Conservation (phyloP, 345 rosid genomes). For the Abelmoschus esculentus region DNA sequence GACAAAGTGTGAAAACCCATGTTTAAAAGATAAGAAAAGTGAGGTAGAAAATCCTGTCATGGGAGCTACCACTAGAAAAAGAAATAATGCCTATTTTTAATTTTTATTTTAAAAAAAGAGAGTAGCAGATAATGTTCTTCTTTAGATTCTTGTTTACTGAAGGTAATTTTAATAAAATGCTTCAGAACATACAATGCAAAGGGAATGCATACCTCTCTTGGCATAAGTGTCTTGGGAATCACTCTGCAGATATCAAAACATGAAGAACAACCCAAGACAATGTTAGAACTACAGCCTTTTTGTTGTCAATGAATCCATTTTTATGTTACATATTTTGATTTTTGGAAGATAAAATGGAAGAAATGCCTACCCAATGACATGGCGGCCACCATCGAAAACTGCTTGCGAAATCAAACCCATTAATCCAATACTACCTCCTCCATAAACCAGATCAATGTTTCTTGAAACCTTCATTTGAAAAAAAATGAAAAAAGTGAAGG, state of each 20-base stretch:
- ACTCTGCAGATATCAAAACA: conserved; percentile 34
- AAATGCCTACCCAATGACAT: conserved; percentile 64
- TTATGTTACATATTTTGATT: neutral
- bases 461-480: conserved; percentile 50
- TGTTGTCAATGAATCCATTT: neutral
- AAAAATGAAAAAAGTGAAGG: neutral
- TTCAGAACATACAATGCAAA: conserved; percentile 7
- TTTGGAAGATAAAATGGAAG: neutral
- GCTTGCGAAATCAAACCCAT: conserved; percentile 91
- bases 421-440: conserved; percentile 91
- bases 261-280: neutral
- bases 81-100: neutral
- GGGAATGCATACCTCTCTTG: conserved; percentile 49
- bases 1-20: conserved; percentile 24
- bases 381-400: conserved; percentile 79
- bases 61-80: conserved; percentile 29
- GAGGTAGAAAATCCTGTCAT: conserved; percentile 46
- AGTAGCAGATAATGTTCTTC: conserved; percentile 1
- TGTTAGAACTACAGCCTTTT: neutral
- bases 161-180: neutral
- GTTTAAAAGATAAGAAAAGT: conserved; percentile 46
- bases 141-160: neutral
- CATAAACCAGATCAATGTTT: conserved; percentile 84
- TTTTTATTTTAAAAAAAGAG: neutral
- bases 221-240: conserved; percentile 73